Percentiles rank a stretch among this genome's conserved stretches.
phyloP scores from a whole-genome alignment of 306 rosid genomes.

The Echinosophora koreensis region DNA sequence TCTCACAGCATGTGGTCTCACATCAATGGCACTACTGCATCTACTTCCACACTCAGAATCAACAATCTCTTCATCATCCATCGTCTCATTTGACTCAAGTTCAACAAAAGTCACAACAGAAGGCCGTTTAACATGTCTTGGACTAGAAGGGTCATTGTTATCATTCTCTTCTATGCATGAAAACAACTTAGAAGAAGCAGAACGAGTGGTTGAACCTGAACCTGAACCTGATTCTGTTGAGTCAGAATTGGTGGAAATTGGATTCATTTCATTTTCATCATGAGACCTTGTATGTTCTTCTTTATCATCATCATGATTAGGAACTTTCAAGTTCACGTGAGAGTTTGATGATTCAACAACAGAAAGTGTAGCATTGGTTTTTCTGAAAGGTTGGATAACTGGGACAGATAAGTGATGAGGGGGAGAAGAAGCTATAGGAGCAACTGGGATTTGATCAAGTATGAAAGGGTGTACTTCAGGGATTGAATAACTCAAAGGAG shows the following conservation, averaged over 20 bases:
- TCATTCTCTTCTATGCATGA: constrained; percentile 51
- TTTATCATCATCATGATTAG: constrained; percentile 21
- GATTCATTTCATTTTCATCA: constrained; percentile 47
- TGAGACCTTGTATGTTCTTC: constrained; percentile 40
- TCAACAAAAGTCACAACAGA: constrained; percentile 69
- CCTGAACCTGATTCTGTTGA: no score
- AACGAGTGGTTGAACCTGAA: constrained; percentile 50
- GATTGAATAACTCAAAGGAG: constrained; percentile 58
- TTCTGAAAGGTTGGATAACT: constrained; percentile 66
- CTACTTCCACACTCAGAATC: constrained; percentile 45
- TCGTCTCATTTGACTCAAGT: constrained; percentile 49
- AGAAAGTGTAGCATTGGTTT: constrained; percentile 26
- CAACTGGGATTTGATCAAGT: constrained; percentile 61
- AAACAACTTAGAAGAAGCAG: constrained; percentile 58
- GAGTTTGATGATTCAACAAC: background rate
- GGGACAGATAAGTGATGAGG: constrained; percentile 54
- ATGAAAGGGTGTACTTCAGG: constrained; percentile 67
- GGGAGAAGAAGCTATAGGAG: constrained; percentile 56
- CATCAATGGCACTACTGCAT: constrained; percentile 38
- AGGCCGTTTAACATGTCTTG: constrained; percentile 61
- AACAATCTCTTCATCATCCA: constrained; percentile 43
- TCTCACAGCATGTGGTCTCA: constrained; percentile 59
- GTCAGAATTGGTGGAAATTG: constrained; percentile 45
- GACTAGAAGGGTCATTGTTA: constrained; percentile 36
- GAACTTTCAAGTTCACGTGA: background rate